Evolutionary conservation across 2,329 filamentous ascomycete genomes (phyloP), one percentile per base, ranked within the genome.

Genomic region (Cladophialophora yegresii): DNA sequence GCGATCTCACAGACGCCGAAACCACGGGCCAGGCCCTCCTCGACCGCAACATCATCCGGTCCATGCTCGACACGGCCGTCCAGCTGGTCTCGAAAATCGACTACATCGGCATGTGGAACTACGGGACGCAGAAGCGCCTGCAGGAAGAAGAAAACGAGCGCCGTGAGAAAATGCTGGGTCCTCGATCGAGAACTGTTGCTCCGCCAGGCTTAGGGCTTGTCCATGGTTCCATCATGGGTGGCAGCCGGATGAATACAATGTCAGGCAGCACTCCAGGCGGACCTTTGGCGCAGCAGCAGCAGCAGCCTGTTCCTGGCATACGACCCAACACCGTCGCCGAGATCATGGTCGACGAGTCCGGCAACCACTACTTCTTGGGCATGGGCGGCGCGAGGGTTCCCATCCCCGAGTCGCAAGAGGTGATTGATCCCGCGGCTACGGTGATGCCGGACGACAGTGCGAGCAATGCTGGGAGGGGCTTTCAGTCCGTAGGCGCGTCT

Each of bases 21-120:
- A 64, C 63, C 7, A 69, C 71, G 6, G 58, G 61, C 5, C 74
- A 75, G 54, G 59, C 77, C 4, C 67, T 78, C 10, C 60, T 69
- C n/a, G 59, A 69, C 8, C 28, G 36, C 13, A 26, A 40, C 9
- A 30, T 40, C n/a, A 63, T 63, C 12, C 68, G 68, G 2, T 62
- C 67, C 33, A 69, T 76, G 47, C 69, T 78, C 28, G 74, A 75
- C 16, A 54, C 76, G 16, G 71, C 74, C 0, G 75, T 72, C n/a
- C 68, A 62, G 0, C 67, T 79, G 7, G 72, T 79, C 20, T 68
- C 74, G 32, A 75, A 73, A 13, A 77, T 79, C 22, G 77, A 80
- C 61, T 71, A 69, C 20, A 65, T 80, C 2, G 78, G 78, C 4
- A 45, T 64, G 54, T 58, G 57, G 28, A 72, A 72, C 43, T 54